Conservation (phyloP, 1,139 yeast genomes). For the Candida sp. region DNA sequence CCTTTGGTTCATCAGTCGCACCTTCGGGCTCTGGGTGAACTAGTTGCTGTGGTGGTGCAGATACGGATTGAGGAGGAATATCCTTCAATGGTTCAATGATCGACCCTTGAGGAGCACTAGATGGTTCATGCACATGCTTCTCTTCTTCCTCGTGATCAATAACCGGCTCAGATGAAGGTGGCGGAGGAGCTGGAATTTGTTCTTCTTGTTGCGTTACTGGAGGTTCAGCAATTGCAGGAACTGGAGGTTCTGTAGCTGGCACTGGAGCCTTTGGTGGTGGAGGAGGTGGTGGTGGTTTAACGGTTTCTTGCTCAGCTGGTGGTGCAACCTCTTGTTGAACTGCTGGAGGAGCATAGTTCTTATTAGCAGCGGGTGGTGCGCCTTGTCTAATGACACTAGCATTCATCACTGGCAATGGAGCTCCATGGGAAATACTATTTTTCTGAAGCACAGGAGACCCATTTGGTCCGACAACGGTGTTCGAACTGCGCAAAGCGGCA, state of each 20-base stretch:
- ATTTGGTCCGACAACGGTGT: neutral
- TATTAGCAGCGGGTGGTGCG: neutral
- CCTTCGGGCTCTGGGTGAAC: neutral
- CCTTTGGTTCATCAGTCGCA: neutral
- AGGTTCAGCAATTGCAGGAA: neutral
- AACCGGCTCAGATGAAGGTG: conserved; percentile 15
- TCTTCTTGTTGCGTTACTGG: neutral
- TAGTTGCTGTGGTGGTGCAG: conserved; percentile 4
- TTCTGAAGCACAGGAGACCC: neutral
- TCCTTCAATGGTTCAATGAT: neutral
- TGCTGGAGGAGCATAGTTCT: neutral
- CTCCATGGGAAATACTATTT: neutral
- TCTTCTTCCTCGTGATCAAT: neutral
- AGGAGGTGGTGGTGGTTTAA: neutral
- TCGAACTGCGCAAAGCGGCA: neutral
- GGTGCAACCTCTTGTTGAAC: neutral
- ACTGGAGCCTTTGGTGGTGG: neutral
- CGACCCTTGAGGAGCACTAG: conserved; percentile 9
- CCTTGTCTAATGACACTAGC: too few relatives aligned
- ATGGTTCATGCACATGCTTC: conserved; percentile 7
- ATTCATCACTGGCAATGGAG: neutral
- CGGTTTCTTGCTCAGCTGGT: neutral
- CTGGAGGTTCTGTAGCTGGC: neutral
- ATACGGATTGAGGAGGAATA: neutral
- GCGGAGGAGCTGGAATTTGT: conserved; percentile 1